Base-by-base conservation (phyloP, 352 stramenopile species). In the Phytophthora pinifolia region DNA sequence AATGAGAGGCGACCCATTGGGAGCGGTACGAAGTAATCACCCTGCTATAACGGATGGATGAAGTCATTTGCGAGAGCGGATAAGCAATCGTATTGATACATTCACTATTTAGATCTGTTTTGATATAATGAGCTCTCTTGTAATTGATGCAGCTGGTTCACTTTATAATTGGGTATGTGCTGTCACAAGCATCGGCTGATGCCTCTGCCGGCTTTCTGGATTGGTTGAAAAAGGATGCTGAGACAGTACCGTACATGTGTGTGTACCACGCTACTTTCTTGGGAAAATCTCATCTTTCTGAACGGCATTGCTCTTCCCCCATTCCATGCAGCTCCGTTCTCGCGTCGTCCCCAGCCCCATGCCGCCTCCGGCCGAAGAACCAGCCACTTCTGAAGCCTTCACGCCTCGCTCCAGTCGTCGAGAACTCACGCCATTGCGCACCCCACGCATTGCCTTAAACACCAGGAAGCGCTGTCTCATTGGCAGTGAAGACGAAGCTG, bases 391-490 rank as follows among this genome's bases (percentile, higher is more conserved):
- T 17, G 36, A 33, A 27, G 38, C 14, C n/a, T 18, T 17, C 30
- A 17, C 42, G 14, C 13, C 45, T 8, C n/a, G 45, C 17, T 46
- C 48, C n/a, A 46, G 17, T 43, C 53, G 36, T 15, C 47, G 54
- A 36, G 44, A 56, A 4, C 46, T 43, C 47, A 27, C 46, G 10
- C 36, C 46, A 4, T 42, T 64, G 22, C 51, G 52, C n/a, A 12
- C 52, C 2, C 15, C 32, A 35, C 39, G 53, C 12, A 56, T 10
- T 35, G 34, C 37, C 6, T 30, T 51, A 3, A 7, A 20, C 7
- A 34, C 17, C 17, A 72, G 56, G 41, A 72, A 68, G 32, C 49
- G 48, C 3, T 49, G 59, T 4, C 39, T 68, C 9, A n/a, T 27
- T 6, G 17, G 6, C 4, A 32, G 35, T 7, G 59, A 65, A n/a